phyloP scores from a whole-genome alignment of 2,329 filamentous ascomycete genomes.

The Aspergillus clavatus region DNA sequence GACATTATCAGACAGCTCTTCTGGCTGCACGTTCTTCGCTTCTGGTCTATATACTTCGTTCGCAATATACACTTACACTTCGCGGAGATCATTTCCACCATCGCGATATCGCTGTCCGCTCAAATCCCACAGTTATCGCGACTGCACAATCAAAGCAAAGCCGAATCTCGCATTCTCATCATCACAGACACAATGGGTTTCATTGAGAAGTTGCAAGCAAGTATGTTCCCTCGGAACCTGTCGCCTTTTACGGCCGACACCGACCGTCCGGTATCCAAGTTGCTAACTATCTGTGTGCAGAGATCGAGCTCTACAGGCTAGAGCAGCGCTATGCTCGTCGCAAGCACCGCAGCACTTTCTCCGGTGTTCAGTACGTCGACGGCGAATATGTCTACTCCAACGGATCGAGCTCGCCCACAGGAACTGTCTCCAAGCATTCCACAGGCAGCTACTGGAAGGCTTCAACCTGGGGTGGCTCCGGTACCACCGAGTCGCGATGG shows the following conservation, averaged over 20 bases:
- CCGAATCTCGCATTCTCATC: not conserved
- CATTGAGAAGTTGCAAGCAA: conserved; percentile 48
- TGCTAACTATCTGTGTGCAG: conserved; percentile 38
- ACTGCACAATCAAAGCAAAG: not conserved
- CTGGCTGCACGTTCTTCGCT: not conserved
- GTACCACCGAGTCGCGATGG: conserved; percentile 25
- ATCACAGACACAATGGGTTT: conserved; percentile 41
- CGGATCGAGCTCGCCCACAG: conserved; percentile 31
- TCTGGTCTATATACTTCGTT: not conserved
- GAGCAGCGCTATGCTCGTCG: conserved; percentile 92
- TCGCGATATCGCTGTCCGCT: not conserved
- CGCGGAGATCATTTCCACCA: not conserved
- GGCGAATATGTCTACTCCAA: conserved; percentile 82
- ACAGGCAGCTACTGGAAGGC: conserved; percentile 32
- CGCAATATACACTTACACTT: not conserved
- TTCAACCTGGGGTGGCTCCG: conserved; percentile 24
- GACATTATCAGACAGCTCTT: not conserved
- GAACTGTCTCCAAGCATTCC: conserved; percentile 38
- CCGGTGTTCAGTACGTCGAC: conserved; percentile 86
- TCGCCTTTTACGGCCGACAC: too few species aligned
- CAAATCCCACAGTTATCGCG: not conserved
- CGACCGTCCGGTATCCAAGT: conserved; percentile 1
- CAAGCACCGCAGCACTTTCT: conserved; percentile 83
- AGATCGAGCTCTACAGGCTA: conserved; percentile 83
- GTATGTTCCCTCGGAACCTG: conserved; percentile 34